Evolutionary conservation across 192 early-diverging fungal genomes (phyloP).

Genomic region (Coemansia aciculifera): DNA sequence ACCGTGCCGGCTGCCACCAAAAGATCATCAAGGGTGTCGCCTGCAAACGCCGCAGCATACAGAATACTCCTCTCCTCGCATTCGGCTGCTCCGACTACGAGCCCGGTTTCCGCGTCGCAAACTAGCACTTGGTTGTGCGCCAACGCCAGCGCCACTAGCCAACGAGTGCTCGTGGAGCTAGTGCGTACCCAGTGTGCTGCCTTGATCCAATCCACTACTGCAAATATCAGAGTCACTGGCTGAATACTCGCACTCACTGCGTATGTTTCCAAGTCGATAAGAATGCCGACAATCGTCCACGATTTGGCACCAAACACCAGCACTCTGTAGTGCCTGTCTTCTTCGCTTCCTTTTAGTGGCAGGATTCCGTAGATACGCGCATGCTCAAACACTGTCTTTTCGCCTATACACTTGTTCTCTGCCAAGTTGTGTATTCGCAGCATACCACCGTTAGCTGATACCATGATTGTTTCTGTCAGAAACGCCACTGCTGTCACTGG

Average conservation of each 20-base stretch:
- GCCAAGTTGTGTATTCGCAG: constrained; percentile 36
- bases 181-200: constrained; percentile 68
- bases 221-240: not conserved
- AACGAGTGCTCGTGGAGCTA: not conserved
- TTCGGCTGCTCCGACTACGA: constrained; percentile 44
- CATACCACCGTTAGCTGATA: constrained; percentile 49
- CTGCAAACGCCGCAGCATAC: constrained; percentile 74
- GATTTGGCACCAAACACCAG: constrained; percentile 58
- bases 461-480: constrained; percentile 26
- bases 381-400: constrained; percentile 19
- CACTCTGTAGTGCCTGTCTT: not conserved
- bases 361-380: constrained; percentile 55
- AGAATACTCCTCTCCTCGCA: constrained; percentile 72
- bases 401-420: not conserved
- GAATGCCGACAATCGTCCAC: constrained; percentile 26
- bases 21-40: constrained; percentile 53
- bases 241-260: no score
- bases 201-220: constrained; percentile 75
- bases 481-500: constrained; percentile 55
- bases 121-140: constrained; percentile 75
- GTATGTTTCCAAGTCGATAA: not conserved
- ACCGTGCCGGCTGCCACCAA: constrained; percentile 77
- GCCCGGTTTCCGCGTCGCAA: constrained; percentile 35
- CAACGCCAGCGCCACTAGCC: constrained; percentile 62
- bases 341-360: not conserved